A percentile compares a stretch with the other conserved stretches of the same genome.
Conservation (phyloP, 163 green algal genomes). For the Prototheca cutis region DNA sequence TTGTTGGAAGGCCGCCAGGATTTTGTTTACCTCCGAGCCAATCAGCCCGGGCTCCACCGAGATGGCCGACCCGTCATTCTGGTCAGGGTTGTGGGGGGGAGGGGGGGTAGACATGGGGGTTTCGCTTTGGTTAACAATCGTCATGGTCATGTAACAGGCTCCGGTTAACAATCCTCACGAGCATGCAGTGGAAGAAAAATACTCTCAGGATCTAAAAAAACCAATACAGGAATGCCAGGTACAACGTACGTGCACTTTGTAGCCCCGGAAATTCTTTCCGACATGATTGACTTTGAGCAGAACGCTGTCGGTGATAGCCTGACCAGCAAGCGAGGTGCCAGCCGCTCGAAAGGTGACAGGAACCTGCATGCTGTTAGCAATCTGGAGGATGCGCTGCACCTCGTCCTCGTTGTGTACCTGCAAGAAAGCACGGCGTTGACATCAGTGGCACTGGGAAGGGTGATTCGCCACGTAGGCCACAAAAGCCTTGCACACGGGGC, state of each 20-base stretch:
- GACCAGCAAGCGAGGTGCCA: slow-evolving; percentile 84
- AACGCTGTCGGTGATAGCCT: slow-evolving; percentile 91
- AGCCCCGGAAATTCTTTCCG: slow-evolving; percentile 90
- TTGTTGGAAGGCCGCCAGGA: slow-evolving; percentile 66
- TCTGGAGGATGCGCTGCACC: slow-evolving; percentile 69
- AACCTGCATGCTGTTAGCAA: slow-evolving; percentile 69
- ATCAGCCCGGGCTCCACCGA: slow-evolving; percentile 92
- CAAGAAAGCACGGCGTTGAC: no score
- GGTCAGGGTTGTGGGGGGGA: no score
- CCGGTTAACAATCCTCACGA: no score
- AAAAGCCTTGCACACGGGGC: no score
- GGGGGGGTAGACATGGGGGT: no score
- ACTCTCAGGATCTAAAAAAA: no score
- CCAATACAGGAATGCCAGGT: no score
- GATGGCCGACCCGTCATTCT: slow-evolving; percentile 82
- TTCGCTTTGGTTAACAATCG: no score
- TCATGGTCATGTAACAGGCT: no score
- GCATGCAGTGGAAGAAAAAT: no score
- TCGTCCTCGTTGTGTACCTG: slow-evolving; percentile 82
- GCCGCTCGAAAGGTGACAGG: slow-evolving; percentile 93
- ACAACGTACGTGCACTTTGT: slow-evolving; percentile 75
- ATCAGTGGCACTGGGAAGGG: no score
- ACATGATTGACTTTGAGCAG: slow-evolving; percentile 94
- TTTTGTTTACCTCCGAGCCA: slow-evolving; percentile 87
- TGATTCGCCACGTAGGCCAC: no score